Evolutionary conservation across 1,284 basidiomycete genomes (phyloP).

Genomic region (Phenoliferia sp.): DNA sequence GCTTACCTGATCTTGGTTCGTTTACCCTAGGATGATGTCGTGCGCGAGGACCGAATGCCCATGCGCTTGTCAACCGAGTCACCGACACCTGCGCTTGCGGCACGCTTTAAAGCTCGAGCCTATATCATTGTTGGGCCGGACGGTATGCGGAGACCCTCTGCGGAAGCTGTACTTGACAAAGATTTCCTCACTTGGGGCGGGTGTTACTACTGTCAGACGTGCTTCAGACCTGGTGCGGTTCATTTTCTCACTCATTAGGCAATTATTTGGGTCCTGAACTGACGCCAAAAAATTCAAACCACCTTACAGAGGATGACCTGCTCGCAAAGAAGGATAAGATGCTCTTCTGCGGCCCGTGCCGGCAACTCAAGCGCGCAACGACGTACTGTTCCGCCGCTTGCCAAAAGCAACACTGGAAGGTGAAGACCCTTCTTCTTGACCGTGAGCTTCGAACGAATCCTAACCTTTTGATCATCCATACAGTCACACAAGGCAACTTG

Average conservation of each 20-base stretch:
- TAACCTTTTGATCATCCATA: background rate
- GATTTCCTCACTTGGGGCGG: background rate
- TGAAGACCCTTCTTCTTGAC: background rate
- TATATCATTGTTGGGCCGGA: background rate
- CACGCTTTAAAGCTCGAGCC: background rate
- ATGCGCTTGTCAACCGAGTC: background rate
- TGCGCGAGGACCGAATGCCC: background rate
- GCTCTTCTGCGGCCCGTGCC: background rate
- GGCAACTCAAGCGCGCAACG: background rate
- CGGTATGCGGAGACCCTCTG: background rate
- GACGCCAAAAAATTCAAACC: background rate
- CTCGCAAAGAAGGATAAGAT: background rate
- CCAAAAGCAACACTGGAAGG: background rate
- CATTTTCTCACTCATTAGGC: too few relatives aligned
- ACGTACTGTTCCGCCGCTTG: background rate
- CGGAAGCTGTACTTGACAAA: background rate
- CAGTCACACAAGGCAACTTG: background rate
- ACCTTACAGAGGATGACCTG: background rate
- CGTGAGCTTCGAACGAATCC: background rate
- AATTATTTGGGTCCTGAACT: background rate
- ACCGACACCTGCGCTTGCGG: background rate
- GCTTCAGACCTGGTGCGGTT: background rate
- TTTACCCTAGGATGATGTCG: background rate
- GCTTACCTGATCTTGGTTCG: background rate
- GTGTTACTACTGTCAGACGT: background rate